Conservation (phyloP, 1,284 basidiomycete species). For the Sutorius eximius region DNA sequence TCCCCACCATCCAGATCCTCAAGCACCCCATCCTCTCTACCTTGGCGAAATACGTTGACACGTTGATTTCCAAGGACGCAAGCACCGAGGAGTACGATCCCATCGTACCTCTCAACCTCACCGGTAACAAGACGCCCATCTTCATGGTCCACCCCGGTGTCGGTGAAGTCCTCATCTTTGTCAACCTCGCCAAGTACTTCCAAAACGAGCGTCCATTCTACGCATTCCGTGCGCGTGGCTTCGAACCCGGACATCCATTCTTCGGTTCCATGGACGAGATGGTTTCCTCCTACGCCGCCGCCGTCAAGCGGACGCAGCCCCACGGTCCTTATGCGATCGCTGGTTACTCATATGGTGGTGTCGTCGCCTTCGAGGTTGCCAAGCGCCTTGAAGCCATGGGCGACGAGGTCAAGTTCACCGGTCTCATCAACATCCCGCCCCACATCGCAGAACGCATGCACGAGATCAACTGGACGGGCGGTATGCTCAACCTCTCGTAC, state of each 20-base stretch:
- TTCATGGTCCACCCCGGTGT: too few species aligned
- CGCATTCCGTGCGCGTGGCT: constrained; percentile 44
- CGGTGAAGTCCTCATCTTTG: too few species aligned
- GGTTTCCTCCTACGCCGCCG: constrained; percentile 38
- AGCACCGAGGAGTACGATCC: constrained; percentile 31
- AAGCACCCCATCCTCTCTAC: constrained; percentile 38
- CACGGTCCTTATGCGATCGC: constrained; percentile 46
- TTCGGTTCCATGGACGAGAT: constrained; percentile 44
- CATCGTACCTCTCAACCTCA: too few species aligned
- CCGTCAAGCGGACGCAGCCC: constrained; percentile 39
- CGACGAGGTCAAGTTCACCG: too few species aligned
- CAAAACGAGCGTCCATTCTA: constrained; percentile 44
- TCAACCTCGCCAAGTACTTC: constrained; percentile 43
- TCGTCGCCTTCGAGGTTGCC: constrained; percentile 46
- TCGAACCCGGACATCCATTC: constrained; percentile 39
- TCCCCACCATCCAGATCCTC: constrained; percentile 44
- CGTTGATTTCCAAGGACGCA: constrained; percentile 20
- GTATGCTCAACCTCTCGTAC: too few species aligned
- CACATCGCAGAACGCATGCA: too few species aligned
- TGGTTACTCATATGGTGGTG: constrained; percentile 52
- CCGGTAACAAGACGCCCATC: too few species aligned
- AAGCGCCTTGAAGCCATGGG: constrained; percentile 20
- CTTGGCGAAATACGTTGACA: constrained; percentile 32
- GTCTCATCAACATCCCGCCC: too few species aligned
- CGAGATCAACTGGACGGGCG: too few species aligned